phyloP scores from a whole-genome alignment of 1,284 basidiomycete species.

The Tilletia caries region DNA sequence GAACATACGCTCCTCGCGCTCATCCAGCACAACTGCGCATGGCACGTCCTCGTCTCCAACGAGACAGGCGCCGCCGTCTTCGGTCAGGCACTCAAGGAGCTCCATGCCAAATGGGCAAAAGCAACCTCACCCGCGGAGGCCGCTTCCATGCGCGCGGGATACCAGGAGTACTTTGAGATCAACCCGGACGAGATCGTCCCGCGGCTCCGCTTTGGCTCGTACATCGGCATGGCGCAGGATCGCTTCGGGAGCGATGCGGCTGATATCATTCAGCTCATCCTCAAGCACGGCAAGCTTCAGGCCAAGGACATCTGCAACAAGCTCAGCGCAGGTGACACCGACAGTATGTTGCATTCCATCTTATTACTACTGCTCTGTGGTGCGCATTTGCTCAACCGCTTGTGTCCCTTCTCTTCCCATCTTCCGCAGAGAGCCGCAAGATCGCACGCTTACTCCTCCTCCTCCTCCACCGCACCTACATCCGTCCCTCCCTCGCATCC shows the following conservation, averaged over 20 bases:
- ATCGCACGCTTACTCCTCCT: constrained; percentile 19
- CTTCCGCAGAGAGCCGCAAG: not conserved
- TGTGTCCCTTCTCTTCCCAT: too few relatives aligned
- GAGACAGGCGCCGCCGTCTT: not conserved
- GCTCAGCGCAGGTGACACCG: constrained; percentile 57
- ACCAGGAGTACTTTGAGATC: constrained; percentile 54
- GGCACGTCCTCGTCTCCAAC: constrained; percentile 40
- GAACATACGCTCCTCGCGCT: constrained; percentile 75
- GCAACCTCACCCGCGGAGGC: constrained; percentile 18
- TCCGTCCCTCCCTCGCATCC: constrained; percentile 40
- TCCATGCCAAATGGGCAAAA: constrained; percentile 25
- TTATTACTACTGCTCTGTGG: not conserved
- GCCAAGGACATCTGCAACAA: constrained; percentile 67
- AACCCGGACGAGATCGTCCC: constrained; percentile 53
- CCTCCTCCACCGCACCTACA: constrained; percentile 37
- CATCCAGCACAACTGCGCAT: constrained; percentile 75
- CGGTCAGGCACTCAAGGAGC: constrained; percentile 2
- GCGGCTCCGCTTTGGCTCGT: constrained; percentile 52
- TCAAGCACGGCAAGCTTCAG: constrained; percentile 81
- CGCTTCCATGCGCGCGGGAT: constrained; percentile 10
- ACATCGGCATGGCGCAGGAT: constrained; percentile 75
- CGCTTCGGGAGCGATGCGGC: constrained; percentile 67
- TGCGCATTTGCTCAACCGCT: constrained; percentile 3
- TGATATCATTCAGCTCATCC: constrained; percentile 56
- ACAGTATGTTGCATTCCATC: not conserved